phyloP scores from a whole-genome alignment of 2,329 filamentous ascomycete species.

The Didymella glomerata region DNA sequence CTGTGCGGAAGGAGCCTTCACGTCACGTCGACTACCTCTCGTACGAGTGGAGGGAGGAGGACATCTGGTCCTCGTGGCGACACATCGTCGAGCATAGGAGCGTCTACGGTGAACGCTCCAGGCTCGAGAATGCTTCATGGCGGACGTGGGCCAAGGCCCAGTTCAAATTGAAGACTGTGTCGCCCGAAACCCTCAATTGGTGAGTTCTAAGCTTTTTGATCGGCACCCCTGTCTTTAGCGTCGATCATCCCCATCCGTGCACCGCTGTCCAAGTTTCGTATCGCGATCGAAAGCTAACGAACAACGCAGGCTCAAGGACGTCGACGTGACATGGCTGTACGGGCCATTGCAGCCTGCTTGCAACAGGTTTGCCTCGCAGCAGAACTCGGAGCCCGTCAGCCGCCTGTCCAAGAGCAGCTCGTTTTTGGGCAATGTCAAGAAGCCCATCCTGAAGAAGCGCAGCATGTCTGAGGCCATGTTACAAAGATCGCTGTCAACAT shows the following conservation, averaged over 20 bases:
- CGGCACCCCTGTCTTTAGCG: slow-evolving; percentile 33
- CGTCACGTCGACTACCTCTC: slow-evolving; percentile 95
- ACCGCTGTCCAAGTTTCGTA: slow-evolving; percentile 17
- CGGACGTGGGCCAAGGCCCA: slow-evolving; percentile 95
- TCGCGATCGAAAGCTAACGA: slow-evolving; percentile 41
- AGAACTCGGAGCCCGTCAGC: slow-evolving; percentile 61
- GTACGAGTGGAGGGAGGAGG: slow-evolving; percentile 91
- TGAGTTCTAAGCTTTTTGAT: slow-evolving; percentile 57
- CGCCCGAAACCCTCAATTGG: slow-evolving; percentile 94
- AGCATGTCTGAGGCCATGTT: slow-evolving; percentile 97
- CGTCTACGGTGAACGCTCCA: slow-evolving; percentile 79
- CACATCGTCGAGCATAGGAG: slow-evolving; percentile 84
- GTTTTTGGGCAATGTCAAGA: slow-evolving; percentile 72
- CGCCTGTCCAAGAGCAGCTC: slow-evolving; percentile 70
- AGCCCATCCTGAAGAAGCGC: slow-evolving; percentile 94
- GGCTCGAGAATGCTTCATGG: slow-evolving; percentile 96
- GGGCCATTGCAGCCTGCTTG: slow-evolving; percentile 83
- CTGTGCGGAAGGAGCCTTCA: slow-evolving; percentile 76
- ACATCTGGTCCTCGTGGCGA: slow-evolving; percentile 97
- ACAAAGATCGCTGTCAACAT: slow-evolving; percentile 85
- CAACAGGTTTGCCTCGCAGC: slow-evolving; percentile 61
- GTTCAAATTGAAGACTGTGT: slow-evolving; percentile 84
- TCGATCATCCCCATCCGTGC: slow-evolving; percentile 44
- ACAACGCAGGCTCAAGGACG: slow-evolving; percentile 83
- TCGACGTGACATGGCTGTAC: slow-evolving; percentile 97